Evolutionary conservation across 176 grass and related monocot species (phyloP).

Genomic region (Rhynchospora pubera): DNA sequence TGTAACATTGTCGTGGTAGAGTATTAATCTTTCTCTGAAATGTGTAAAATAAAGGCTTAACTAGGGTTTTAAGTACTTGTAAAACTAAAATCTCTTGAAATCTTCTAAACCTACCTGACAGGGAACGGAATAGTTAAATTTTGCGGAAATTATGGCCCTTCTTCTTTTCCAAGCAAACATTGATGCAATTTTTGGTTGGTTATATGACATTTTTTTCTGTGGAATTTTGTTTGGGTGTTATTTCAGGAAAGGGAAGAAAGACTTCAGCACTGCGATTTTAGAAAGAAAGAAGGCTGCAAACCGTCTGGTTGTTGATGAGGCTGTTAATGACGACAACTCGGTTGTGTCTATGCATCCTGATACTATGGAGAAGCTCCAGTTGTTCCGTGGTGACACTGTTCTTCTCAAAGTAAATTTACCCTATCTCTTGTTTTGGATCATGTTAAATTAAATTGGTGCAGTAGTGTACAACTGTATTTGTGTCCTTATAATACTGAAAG

Average conservation of each 20-base stretch:
- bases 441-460: not conserved
- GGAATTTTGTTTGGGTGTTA: not conserved
- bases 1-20: not conserved
- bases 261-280: conserved; percentile 64
- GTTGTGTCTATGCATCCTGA: conserved; percentile 56
- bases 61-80: not conserved
- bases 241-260: conserved; percentile 71
- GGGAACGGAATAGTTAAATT: not conserved
- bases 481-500: no score
- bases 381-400: conserved; percentile 63
- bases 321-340: conserved; percentile 66
- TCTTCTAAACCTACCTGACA: not conserved
- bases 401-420: conserved; percentile 46
- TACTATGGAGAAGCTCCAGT: conserved; percentile 67
- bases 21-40: not conserved
- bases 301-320: conserved; percentile 64
- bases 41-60: not conserved
- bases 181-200: not conserved
- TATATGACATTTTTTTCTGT: not conserved
- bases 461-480: not conserved
- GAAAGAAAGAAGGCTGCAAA: conserved; percentile 68
- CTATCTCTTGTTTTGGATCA: not conserved
- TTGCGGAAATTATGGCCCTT: not conserved
- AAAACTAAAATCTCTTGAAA: not conserved
- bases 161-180: not conserved